phyloP scores from a whole-genome alignment of 2,329 filamentous ascomycete species.

The Xylaria hypoxylon region DNA sequence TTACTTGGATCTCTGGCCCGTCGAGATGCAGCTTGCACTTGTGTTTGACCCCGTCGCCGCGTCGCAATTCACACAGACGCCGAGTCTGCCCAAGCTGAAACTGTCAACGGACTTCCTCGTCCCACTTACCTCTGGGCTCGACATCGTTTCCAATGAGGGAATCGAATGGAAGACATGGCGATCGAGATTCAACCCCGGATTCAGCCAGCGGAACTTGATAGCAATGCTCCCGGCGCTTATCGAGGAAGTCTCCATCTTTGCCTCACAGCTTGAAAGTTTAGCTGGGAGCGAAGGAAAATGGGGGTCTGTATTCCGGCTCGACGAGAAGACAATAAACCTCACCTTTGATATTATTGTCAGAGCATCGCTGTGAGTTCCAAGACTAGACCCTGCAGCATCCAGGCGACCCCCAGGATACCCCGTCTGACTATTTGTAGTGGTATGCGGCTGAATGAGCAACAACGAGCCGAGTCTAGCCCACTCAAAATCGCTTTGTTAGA shows the following conservation, averaged over 20 bases:
- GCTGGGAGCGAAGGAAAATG: slow-evolving; percentile 48
- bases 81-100: slow-evolving; percentile 42
- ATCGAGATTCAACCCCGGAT: slow-evolving; percentile 53
- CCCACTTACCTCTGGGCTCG: slow-evolving; percentile 50
- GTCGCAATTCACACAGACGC: slow-evolving; percentile 43
- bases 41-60: slow-evolving; percentile 42
- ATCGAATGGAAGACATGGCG: slow-evolving; percentile 50
- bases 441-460: slow-evolving; percentile 45
- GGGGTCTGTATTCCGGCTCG: slow-evolving; percentile 51
- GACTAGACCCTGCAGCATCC: neutral
- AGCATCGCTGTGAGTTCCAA: slow-evolving; percentile 50
- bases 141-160: slow-evolving; percentile 52
- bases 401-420: neutral
- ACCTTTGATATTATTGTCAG: slow-evolving; percentile 57
- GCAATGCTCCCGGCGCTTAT: slow-evolving; percentile 53
- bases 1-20: slow-evolving; percentile 49
- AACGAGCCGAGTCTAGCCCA: slow-evolving; percentile 38
- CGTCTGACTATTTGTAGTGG: slow-evolving; percentile 39
- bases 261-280: slow-evolving; percentile 45
- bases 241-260: slow-evolving; percentile 54
- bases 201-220: slow-evolving; percentile 53
- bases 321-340: slow-evolving; percentile 53
- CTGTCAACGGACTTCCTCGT: slow-evolving; percentile 36
- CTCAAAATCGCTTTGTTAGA: slow-evolving; percentile 44
- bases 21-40: slow-evolving; percentile 37